These are phyloP conservation scores for Corylus americana DNA, from an alignment of 306 rosid species.

Conservation along the genomic window DNA sequence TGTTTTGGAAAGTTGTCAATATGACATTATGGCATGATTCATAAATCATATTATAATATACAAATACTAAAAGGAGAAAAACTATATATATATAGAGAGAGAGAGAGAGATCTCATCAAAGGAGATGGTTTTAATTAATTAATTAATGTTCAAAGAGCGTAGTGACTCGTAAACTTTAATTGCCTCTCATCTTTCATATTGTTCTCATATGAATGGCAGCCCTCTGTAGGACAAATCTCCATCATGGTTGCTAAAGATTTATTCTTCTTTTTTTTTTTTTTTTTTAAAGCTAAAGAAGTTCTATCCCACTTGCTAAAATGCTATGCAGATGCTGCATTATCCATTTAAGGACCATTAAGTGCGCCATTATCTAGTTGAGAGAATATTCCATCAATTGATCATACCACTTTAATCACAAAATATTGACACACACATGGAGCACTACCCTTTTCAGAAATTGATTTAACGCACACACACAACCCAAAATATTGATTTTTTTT, in stretches of 20 bases:
- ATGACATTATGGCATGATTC: slow-evolving; percentile 11
- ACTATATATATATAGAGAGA: too few relatives aligned
- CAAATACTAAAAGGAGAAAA: neutral
- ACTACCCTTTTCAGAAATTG: neutral
- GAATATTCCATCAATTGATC: slow-evolving; percentile 25
- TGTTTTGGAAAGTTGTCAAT: slow-evolving; percentile 19
- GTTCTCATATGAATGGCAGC: slow-evolving; percentile 6
- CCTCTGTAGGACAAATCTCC: slow-evolving; percentile 31
- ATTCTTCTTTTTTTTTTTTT: slow-evolving; percentile 26
- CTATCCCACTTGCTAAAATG: slow-evolving; percentile 31
- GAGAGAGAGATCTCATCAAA: slow-evolving; percentile 6
- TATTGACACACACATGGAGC: neutral
- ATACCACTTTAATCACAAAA: slow-evolving; percentile 4
- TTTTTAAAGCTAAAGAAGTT: neutral
- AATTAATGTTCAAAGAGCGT: slow-evolving; percentile 9
- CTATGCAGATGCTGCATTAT: slow-evolving; percentile 30
- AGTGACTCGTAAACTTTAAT: slow-evolving; percentile 2
- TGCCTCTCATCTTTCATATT: slow-evolving; percentile 3
- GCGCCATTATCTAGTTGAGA: slow-evolving; percentile 19
- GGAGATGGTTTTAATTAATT: neutral
- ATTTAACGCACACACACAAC: too few relatives aligned
- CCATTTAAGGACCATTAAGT: slow-evolving; percentile 33
- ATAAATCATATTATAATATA: slow-evolving; percentile 24
- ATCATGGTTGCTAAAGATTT: slow-evolving; percentile 27
- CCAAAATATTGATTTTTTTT: too few relatives aligned